A percentile compares a stretch with the other conserved stretches of the same genome.
Conservation (phyloP, 2,329 filamentous ascomycete genomes). For the Elsinoe arachidis region DNA sequence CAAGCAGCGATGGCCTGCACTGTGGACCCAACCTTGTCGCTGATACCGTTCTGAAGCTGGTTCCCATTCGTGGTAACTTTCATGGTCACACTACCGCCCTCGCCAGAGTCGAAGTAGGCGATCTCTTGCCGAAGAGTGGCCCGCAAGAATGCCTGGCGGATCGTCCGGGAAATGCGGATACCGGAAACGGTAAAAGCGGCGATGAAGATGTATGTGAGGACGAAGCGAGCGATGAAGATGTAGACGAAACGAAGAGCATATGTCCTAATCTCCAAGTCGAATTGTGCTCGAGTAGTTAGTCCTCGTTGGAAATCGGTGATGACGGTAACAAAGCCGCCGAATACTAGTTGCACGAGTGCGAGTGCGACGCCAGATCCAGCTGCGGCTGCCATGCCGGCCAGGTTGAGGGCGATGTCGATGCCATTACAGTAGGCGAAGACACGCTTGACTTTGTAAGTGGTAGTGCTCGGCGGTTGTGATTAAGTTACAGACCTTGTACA, state of each 20-base stretch:
- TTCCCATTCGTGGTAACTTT: constrained; percentile 49
- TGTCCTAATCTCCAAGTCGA: constrained; percentile 2
- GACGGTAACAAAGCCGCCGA: constrained; percentile 37
- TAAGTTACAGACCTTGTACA: neutral
- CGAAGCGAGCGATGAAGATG: constrained; percentile 57
- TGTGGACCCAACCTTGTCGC: constrained; percentile 26
- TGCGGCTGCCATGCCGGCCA: constrained; percentile 23
- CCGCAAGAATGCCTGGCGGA: constrained; percentile 52
- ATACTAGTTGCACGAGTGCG: constrained; percentile 40
- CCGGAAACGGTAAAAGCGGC: constrained; percentile 38
- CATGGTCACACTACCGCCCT: constrained; percentile 47
- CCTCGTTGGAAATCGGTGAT: constrained; percentile 32
- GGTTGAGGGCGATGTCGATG: constrained; percentile 15
- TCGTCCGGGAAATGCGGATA: constrained; percentile 40
- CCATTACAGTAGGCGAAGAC: constrained; percentile 16
- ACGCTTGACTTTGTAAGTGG: constrained; percentile 9
- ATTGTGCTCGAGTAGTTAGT: neutral
- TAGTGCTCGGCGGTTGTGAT: neutral
- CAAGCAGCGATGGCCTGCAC: constrained; percentile 19
- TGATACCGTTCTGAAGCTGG: constrained; percentile 26
- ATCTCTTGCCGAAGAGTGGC: constrained; percentile 56
- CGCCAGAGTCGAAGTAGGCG: constrained; percentile 53
- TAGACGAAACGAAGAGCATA: constrained; percentile 55
- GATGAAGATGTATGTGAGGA: constrained; percentile 47
- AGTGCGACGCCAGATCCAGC: constrained; percentile 34